phyloP scores from a whole-genome alignment of 2,329 filamentous ascomycete species.

The Aspergillus bombycis region DNA sequence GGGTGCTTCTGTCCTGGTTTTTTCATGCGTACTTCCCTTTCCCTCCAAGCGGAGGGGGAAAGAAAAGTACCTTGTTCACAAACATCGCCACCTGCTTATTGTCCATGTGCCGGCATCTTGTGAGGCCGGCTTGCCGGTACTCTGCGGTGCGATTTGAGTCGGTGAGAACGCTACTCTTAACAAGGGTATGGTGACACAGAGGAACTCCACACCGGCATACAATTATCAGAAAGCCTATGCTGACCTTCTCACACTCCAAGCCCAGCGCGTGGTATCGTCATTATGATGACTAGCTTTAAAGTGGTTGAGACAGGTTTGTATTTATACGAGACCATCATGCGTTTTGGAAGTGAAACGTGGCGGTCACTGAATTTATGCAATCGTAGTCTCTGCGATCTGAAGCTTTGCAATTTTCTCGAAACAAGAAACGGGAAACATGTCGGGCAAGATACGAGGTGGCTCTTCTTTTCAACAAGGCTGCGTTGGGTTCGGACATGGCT shows the following conservation, averaged over 20 bases:
- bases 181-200: neutral
- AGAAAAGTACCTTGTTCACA: neutral
- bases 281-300: neutral
- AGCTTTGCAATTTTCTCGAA: neutral
- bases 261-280: neutral
- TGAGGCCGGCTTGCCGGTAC: neutral
- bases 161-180: neutral
- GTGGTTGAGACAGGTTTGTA: neutral
- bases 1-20: constrained; percentile 12
- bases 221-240: neutral
- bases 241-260: neutral
- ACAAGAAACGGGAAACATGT: neutral
- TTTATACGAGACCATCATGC: neutral
- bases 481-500: neutral
- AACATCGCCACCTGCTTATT: neutral
- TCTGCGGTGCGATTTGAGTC: neutral
- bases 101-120: neutral
- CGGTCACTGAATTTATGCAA: neutral
- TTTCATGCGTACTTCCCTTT: constrained; percentile 5
- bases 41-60: neutral
- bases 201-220: neutral
- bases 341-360: neutral
- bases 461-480: neutral
- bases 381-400: neutral
- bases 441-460: neutral